Evolutionary conservation across 331 rosid genomes (phyloP).

Genomic region (Acacia concinna): DNA sequence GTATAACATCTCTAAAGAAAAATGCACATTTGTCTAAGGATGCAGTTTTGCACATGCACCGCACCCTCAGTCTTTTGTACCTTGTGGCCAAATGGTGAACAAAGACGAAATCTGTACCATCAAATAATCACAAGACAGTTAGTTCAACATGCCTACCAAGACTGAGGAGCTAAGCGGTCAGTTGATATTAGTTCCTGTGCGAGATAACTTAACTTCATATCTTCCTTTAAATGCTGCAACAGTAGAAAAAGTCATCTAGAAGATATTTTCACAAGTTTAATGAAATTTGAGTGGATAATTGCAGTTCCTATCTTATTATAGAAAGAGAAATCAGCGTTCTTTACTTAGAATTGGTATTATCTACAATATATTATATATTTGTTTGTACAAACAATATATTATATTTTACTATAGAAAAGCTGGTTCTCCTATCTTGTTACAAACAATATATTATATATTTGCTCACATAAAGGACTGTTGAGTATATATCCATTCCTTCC

Average conservation of each 20-base stretch:
- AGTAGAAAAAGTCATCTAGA: constrained; percentile 7
- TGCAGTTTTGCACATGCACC: background rate
- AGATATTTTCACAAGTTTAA: background rate
- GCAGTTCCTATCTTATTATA: background rate
- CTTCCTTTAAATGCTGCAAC: constrained; percentile 97
- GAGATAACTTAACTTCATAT: constrained; percentile 93
- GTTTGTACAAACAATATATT: no score
- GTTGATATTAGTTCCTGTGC: constrained; percentile 89
- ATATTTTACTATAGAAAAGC: no score
- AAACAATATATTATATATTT: constrained; percentile 12
- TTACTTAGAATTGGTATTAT: constrained; percentile 9
- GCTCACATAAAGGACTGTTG: constrained; percentile 98
- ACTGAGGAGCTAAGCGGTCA: constrained; percentile 94
- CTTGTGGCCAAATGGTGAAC: background rate
- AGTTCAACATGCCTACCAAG: constrained; percentile 63
- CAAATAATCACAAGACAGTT: background rate
- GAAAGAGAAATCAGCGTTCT: constrained; percentile 8
- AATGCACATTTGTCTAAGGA: constrained; percentile 12
- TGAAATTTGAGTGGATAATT: background rate
- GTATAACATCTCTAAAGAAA: background rate
- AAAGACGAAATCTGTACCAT: background rate
- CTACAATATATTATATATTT: constrained; percentile 10
- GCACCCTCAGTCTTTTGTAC: background rate
- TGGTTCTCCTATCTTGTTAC: no score
- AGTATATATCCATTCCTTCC: constrained; percentile 96